These are phyloP conservation scores for Pseudogymnoascus sp. DNA, from an alignment of 2,329 filamentous ascomycete species.

Conservation along the genomic window DNA sequence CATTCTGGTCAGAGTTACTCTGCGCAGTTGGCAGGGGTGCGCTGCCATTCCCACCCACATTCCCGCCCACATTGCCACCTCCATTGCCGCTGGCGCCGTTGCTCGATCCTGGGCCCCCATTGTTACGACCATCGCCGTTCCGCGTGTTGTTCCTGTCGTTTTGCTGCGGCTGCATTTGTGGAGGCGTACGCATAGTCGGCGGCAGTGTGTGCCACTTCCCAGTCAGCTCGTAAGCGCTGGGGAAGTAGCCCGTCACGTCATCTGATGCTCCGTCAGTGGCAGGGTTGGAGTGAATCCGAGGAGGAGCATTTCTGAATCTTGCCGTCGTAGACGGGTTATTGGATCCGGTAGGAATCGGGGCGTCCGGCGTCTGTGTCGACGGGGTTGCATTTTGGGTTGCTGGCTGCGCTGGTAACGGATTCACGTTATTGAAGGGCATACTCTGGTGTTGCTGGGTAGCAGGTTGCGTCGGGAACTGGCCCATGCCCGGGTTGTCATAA, in stretches of 20 bases:
- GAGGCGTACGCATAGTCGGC: background rate
- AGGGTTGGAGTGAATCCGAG: background rate
- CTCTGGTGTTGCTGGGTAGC: background rate
- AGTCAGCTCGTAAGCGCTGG: conserved; percentile 1
- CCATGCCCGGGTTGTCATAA: background rate
- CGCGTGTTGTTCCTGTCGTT: background rate
- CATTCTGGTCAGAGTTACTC: background rate
- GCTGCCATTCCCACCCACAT: background rate
- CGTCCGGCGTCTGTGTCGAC: background rate
- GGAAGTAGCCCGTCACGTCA: background rate
- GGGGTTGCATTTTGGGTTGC: background rate
- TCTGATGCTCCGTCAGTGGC: background rate
- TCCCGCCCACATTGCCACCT: background rate
- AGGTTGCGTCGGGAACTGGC: background rate
- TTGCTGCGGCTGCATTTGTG: background rate
- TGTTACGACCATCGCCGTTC: background rate
- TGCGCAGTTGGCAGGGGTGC: background rate
- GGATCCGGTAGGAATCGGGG: background rate
- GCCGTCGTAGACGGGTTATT: background rate
- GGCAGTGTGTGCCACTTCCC: background rate
- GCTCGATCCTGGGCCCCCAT: background rate
- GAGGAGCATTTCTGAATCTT: background rate
- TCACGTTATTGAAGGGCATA: background rate
- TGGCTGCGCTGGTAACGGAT: background rate
- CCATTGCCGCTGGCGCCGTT: background rate